Base-by-base conservation (phyloP, 2,329 filamentous ascomycete species). In the Phaeophleospora eucalypticola region DNA sequence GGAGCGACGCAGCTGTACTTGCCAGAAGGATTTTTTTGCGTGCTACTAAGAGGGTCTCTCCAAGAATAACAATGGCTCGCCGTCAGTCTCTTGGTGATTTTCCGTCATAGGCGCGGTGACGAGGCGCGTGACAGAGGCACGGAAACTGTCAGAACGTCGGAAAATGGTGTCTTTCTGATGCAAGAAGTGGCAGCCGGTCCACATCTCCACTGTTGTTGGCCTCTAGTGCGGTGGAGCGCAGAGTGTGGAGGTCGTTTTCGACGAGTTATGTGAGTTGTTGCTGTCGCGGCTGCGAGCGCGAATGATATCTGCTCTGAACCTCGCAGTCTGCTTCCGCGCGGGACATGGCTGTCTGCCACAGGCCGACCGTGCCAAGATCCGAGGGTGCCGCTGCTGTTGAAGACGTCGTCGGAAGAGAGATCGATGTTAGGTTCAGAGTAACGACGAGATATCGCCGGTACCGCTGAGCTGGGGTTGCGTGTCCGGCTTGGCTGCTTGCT, bases 131-230 rank as follows among this genome's bases (percentile, higher is more conserved):
- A 49, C 46, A 41, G 41, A 48, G 29, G 39, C 24, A 29, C 24
- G 12, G 24, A 29, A 12, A 12, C 15, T 52, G 52, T 46, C 38
- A 55, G 44, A 50, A 54, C 43, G 39, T 48, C 44, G 52, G 52
- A 40, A 40, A 37, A 46, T 35, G 21, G 36, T 45, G 21, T 6
- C 24, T 40, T 36, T 36, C 45, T 55, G 49, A 52, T 55, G 49
- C 49, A 52, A 52, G 40, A 37, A 43, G 45, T 52, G 51, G 7
- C 51, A 36, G 24, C 41, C 45, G 49, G 36, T 51, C 52, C 47
- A 55, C 52, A 42, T 48, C 46, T 41, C 43, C 48, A 48, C 47
- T 42, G 43, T 44, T 32, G 36, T 41, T 21, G 39, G 20, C 21
- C 18, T 38, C 14, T 40, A 43, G 27, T 18, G 40, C 34, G 37